These are phyloP conservation scores for Musa schizocarpa DNA, from an alignment of 176 grass and related monocot genomes.

Conservation along the genomic window DNA sequence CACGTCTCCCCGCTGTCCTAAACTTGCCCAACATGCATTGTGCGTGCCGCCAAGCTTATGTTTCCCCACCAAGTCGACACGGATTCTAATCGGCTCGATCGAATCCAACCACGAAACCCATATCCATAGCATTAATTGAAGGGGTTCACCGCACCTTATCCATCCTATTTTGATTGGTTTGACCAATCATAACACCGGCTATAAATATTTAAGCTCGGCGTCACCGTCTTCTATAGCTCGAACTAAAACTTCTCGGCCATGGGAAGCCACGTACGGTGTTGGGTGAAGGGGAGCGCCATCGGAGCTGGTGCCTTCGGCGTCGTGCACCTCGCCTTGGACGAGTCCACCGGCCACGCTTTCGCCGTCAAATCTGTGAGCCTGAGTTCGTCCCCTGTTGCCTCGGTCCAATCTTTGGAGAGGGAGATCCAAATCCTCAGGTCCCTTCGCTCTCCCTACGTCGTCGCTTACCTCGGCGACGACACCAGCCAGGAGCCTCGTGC, in stretches of 20 bases:
- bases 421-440: conserved; percentile 13
- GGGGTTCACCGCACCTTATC: too few species aligned
- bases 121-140: too few species aligned
- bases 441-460: conserved; percentile 8
- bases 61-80: too few species aligned
- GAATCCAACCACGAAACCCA: too few species aligned
- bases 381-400: neutral
- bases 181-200: too few species aligned
- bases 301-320: conserved; percentile 2
- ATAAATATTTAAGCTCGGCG: too few species aligned
- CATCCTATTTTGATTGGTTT: too few species aligned
- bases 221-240: too few species aligned
- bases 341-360: neutral
- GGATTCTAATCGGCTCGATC: too few species aligned
- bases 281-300: neutral
- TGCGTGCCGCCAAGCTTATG: too few species aligned
- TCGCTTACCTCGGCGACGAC: conserved; percentile 18
- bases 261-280: neutral
- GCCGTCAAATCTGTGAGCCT: conserved; percentile 13
- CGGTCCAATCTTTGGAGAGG: conserved; percentile 2
- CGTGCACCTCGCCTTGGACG: neutral
- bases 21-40: too few species aligned
- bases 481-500: neutral
- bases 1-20: too few species aligned
- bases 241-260: neutral